Conservation (phyloP, 345 rosid genomes). For the Salix brachista region DNA sequence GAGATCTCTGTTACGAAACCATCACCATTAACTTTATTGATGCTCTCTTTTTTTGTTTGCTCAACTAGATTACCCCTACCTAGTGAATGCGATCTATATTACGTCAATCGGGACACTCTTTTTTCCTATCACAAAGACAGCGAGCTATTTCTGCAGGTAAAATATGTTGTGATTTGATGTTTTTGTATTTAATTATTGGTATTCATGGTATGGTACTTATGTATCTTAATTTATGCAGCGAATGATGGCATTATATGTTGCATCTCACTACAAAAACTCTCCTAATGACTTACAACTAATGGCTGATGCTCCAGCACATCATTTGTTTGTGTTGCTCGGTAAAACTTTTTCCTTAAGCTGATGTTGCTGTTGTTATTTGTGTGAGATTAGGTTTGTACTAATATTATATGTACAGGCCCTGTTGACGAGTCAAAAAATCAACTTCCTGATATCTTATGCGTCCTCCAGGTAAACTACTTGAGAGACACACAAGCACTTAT, state of each 20-base stretch:
- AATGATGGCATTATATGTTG: constrained; percentile 91
- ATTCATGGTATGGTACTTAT: constrained; percentile 14
- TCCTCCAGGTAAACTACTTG: constrained; percentile 61
- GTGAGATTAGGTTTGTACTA: constrained; percentile 7
- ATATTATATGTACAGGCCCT: constrained; percentile 56
- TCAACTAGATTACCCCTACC: constrained; percentile 70
- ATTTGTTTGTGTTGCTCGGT: constrained; percentile 91
- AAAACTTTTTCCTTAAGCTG: constrained; percentile 14
- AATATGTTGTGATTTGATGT: not conserved
- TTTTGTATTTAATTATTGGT: not conserved
- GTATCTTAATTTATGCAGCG: constrained; percentile 51
- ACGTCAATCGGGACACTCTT: constrained; percentile 87
- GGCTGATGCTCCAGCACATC: constrained; percentile 99
- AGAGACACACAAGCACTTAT: not conserved
- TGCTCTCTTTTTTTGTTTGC: constrained; percentile 8
- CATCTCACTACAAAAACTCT: constrained; percentile 97
- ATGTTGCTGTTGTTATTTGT: constrained; percentile 12
- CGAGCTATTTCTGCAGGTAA: constrained; percentile 59
- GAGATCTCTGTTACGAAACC: not conserved
- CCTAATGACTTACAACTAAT: constrained; percentile 93
- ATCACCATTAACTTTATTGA: constrained; percentile 3
- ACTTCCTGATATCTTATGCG: constrained; percentile 92
- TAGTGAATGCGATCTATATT: constrained; percentile 78
- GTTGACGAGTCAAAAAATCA: constrained; percentile 83
- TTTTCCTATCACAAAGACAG: constrained; percentile 94